Conservation (phyloP, 2,329 filamentous ascomycete genomes). For the Chalara sp. region DNA sequence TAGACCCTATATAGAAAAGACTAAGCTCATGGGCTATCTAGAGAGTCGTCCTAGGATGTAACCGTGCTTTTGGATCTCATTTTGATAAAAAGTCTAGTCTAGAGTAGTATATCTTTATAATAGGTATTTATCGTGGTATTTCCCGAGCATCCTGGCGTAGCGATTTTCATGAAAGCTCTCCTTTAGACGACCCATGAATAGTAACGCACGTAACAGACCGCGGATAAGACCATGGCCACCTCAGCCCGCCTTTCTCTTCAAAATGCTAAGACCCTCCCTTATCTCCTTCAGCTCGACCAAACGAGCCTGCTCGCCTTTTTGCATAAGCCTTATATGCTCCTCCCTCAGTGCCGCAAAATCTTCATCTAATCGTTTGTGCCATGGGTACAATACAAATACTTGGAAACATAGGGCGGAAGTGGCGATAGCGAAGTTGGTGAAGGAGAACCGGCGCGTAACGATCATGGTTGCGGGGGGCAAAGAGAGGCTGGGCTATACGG, state of each 20-base stretch:
- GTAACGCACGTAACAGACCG: too few relatives aligned
- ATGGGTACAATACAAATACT: conserved; percentile 49
- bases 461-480: conserved; percentile 24
- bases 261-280: conserved; percentile 7
- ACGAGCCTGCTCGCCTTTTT: conserved; percentile 15
- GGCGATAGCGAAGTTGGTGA: conserved; percentile 47
- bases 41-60: too few relatives aligned
- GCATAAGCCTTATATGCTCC: conserved; percentile 34
- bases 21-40: too few relatives aligned
- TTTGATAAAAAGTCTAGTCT: too few relatives aligned
- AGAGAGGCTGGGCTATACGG: not conserved
- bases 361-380: conserved; percentile 45
- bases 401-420: conserved; percentile 46
- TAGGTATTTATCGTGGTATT: too few relatives aligned
- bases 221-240: too few relatives aligned
- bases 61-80: too few relatives aligned
- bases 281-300: conserved; percentile 7
- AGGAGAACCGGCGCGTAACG: conserved; percentile 40
- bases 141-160: too few relatives aligned
- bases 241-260: not conserved
- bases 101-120: too few relatives aligned
- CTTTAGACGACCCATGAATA: too few relatives aligned
- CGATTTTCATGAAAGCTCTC: too few relatives aligned
- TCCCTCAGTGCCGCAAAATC: conserved; percentile 41
- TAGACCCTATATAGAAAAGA: too few relatives aligned